phyloP scores from a whole-genome alignment of 164 flowering plant genomes.

The Stephania yunnanensis region DNA sequence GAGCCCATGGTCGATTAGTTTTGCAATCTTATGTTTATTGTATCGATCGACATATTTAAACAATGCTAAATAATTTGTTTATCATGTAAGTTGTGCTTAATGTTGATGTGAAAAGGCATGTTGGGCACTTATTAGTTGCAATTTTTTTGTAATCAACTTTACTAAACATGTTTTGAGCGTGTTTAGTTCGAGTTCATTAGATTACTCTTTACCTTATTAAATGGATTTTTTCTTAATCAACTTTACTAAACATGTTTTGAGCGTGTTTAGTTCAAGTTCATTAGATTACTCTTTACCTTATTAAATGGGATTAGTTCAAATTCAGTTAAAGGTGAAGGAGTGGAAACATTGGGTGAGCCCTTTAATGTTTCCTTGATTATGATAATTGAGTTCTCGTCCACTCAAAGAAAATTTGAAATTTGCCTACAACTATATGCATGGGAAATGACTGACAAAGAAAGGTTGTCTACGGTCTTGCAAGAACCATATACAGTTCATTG shows the following conservation, averaged over 20 bases:
- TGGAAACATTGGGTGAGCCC: slow-evolving; percentile 75
- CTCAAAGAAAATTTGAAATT: background rate
- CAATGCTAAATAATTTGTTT: too few relatives aligned
- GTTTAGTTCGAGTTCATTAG: too few relatives aligned
- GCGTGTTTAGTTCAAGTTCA: background rate
- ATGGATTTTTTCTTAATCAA: background rate
- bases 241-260: background rate
- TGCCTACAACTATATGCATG: background rate
- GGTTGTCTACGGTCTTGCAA: slow-evolving; percentile 27
- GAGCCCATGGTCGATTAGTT: too few relatives aligned
- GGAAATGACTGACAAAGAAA: background rate
- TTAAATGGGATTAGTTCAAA: too few relatives aligned
- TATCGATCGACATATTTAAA: too few relatives aligned
- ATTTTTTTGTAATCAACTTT: background rate
- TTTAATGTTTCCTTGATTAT: background rate
- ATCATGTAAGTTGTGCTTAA: too few relatives aligned
- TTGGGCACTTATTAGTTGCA: too few relatives aligned
- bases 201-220: too few relatives aligned
- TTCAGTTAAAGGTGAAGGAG: slow-evolving; percentile 48
- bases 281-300: too few relatives aligned
- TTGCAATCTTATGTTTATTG: too few relatives aligned
- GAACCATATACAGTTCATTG: slow-evolving; percentile 93
- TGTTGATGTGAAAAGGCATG: too few relatives aligned
- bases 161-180: background rate
- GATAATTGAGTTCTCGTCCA: background rate